Evolutionary conservation across 306 rosid species (phyloP), one percentile per base, ranked within the genome.

Genomic region (Lathyrus sativus): DNA sequence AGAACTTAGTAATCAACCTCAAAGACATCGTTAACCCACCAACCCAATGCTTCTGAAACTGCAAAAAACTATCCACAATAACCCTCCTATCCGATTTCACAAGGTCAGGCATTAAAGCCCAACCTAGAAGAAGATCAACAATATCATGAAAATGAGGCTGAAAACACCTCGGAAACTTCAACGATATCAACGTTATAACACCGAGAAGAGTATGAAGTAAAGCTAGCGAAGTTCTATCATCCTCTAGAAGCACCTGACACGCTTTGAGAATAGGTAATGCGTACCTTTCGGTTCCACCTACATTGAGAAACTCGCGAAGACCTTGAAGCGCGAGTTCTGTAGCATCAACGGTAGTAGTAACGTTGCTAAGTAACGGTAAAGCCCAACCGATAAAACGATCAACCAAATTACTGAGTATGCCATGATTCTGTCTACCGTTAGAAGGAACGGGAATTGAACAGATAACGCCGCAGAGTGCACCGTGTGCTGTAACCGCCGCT

Each of bases 41-140:
- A 72, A 92, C 96, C 98, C 98, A 92, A 31, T 92, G 91, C 76
- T 85, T 89, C 88, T 92, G 98, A 86, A 87, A 92, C 80, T 87
- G 95, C 86, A 87, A 81, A 74, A 92, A 92, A 70, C 89, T 81
- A 74, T 89, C 88, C 91, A 92, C 81, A 66, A 92, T 92, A 64
- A 86, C 83, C 45, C 65, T 75, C 75, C 88, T 83, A 78, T 92
- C 92, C 5, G 88, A 62, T 33, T 83, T 84, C 3, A 82, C 81
- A 53, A 92, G 86, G 81, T 89, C 90, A 0, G 96, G 98, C 51
- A 89, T 81, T 84, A 89, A 81, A 3, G 95, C 92, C 95, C 95
- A 92, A 54, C 95, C 88, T 2, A 87, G 82, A 70, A 92, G 95
- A 74, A 92, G 74, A 81, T 92, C 95, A 49, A 92, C 88, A 74